Evolutionary conservation across 495 filamentous ascomycete species (phyloP).

Genomic region (Daldinia decipiens): DNA sequence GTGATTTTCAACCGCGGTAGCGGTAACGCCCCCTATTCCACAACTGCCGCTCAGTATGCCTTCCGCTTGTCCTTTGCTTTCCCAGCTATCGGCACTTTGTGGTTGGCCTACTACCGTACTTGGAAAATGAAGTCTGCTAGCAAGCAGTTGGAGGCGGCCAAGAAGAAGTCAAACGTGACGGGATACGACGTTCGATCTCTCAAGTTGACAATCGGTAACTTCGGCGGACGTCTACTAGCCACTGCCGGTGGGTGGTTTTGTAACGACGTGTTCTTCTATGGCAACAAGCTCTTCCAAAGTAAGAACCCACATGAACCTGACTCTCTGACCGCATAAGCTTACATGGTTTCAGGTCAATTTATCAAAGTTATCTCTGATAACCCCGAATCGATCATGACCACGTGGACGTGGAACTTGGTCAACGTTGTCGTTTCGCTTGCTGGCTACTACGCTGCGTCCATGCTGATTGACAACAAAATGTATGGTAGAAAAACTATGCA

Average conservation of each 20-base stretch:
- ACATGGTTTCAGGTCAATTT: constrained; percentile 65
- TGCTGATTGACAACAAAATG: constrained; percentile 89
- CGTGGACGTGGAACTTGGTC: constrained; percentile 89
- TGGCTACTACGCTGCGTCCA: constrained; percentile 83
- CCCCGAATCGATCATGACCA: constrained; percentile 73
- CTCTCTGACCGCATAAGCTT: constrained; percentile 8
- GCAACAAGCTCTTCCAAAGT: constrained; percentile 94
- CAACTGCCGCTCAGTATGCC: constrained; percentile 78
- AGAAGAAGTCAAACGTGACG: constrained; percentile 85
- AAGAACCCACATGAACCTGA: background rate
- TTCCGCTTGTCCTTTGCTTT: constrained; percentile 88
- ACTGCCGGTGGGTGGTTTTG: constrained; percentile 87
- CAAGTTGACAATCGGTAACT: constrained; percentile 76
- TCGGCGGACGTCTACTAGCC: constrained; percentile 83
- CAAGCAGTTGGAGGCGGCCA: constrained; percentile 77
- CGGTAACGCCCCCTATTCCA: constrained; percentile 77
- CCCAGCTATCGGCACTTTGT: constrained; percentile 86
- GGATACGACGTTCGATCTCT: constrained; percentile 89
- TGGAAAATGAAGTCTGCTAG: constrained; percentile 82
- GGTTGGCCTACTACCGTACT: constrained; percentile 89
- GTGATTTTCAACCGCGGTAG: constrained; percentile 81
- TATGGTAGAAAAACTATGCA: constrained; percentile 94
- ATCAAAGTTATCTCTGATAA: constrained; percentile 74
- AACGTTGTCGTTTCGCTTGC: constrained; percentile 84
- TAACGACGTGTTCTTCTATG: constrained; percentile 97